Evolutionary conservation across 768 basidiomycete species (phyloP).

Genomic region (Psilocybe subaeruginosa): DNA sequence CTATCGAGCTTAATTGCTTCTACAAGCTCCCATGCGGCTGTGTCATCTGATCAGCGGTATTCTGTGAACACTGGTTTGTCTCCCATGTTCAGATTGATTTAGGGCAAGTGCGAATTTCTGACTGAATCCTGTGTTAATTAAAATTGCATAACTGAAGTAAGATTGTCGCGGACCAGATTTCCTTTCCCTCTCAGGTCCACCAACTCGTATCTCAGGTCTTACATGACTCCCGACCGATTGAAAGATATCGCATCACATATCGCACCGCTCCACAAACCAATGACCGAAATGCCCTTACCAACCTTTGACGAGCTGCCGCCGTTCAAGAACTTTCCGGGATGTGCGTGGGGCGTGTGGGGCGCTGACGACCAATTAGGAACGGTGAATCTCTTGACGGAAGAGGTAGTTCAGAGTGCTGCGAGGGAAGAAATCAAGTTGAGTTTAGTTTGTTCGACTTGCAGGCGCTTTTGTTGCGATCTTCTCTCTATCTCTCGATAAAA

Average conservation of each 20-base stretch:
- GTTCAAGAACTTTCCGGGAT: slow-evolving; percentile 60
- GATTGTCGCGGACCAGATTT: neutral
- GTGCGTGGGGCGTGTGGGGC: slow-evolving; percentile 75
- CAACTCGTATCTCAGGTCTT: neutral
- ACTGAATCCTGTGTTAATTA: too few relatives aligned
- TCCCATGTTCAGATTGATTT: too few relatives aligned
- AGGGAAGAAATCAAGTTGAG: slow-evolving; percentile 54
- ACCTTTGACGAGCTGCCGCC: slow-evolving; percentile 41
- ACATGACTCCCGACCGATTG: slow-evolving; percentile 35
- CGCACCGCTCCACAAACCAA: neutral
- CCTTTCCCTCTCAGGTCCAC: neutral
- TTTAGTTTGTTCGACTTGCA: neutral
- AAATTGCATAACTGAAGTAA: neutral
- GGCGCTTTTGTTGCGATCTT: too few relatives aligned
- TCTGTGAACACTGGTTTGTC: neutral
- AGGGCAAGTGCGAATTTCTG: too few relatives aligned
- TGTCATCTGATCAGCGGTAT: slow-evolving; percentile 14
- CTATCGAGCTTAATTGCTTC: neutral
- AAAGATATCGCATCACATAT: slow-evolving; percentile 32
- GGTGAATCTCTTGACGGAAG: slow-evolving; percentile 64
- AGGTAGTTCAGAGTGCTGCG: slow-evolving; percentile 61
- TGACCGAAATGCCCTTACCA: slow-evolving; percentile 26
- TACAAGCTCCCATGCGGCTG: neutral
- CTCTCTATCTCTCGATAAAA: neutral
- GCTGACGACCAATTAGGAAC: slow-evolving; percentile 68